phyloP scores from a whole-genome alignment of 1,139 yeast genomes.

The Saccharomyces uvarum region DNA sequence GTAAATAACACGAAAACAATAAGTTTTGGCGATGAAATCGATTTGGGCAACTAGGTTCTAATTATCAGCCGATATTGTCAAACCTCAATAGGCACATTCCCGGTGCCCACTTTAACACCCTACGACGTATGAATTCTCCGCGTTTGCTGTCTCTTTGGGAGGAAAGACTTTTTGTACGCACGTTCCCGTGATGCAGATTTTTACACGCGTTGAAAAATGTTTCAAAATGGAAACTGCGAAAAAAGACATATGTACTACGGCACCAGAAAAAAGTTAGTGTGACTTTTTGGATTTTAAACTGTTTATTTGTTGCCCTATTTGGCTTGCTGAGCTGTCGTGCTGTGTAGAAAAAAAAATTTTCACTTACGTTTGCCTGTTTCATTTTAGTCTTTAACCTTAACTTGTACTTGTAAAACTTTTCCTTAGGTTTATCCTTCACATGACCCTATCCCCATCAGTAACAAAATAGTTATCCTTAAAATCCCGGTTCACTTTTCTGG shows the following conservation, averaged over 20 bases:
- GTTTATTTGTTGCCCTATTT: not conserved
- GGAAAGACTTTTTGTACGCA: not conserved
- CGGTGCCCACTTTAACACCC: not conserved
- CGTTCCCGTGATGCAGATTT: not conserved
- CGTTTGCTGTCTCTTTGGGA: not conserved
- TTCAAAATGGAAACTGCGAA: not conserved
- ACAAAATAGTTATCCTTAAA: not conserved
- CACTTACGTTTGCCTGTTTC: not conserved
- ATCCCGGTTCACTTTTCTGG: not conserved
- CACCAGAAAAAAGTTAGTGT: not conserved
- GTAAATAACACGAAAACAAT: not conserved
- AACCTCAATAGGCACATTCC: not conserved
- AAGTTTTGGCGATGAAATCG: not conserved
- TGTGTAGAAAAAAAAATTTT: not conserved
- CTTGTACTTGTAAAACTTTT: not conserved
- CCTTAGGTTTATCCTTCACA: not conserved
- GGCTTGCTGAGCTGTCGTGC: not conserved
- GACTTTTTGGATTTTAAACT: not conserved
- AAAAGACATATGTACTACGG: not conserved
- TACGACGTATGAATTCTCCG: not conserved
- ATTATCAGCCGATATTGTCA: not conserved
- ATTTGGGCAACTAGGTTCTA: not conserved
- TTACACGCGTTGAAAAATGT: slow-evolving; percentile 1
- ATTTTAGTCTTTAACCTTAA: not conserved
- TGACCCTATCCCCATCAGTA: not conserved